Conservation (phyloP, 106 monocot genomes). For the Dactylorhiza incarnata region DNA sequence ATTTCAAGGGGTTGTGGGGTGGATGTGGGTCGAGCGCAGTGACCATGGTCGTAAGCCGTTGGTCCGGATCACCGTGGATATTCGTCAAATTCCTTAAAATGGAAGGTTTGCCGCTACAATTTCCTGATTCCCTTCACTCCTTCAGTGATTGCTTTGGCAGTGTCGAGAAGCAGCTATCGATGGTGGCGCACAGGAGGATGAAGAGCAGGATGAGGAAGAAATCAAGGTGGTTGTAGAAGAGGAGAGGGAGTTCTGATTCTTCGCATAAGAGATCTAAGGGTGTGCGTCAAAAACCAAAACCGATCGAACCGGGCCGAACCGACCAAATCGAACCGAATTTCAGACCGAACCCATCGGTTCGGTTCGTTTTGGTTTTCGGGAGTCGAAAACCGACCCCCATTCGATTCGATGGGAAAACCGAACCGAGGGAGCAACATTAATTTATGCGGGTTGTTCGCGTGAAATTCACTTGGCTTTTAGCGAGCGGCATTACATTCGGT, state of each 20-base stretch:
- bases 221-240: conserved; percentile 23
- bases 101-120: conserved; percentile 23
- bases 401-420: too few species aligned
- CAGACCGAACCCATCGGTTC: too few species aligned
- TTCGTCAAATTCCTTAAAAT: conserved; percentile 34
- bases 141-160: conserved; percentile 50
- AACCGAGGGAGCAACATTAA: too few species aligned
- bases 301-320: too few species aligned
- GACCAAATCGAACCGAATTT: too few species aligned
- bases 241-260: not conserved
- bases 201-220: conserved; percentile 36
- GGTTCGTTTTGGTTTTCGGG: too few species aligned
- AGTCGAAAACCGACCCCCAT: too few species aligned
- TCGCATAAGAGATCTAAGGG: too few species aligned
- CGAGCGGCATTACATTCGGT: too few species aligned
- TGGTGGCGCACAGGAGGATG: conserved; percentile 26
- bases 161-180: conserved; percentile 47
- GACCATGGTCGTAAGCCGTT: conserved; percentile 47
- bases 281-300: too few species aligned
- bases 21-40: conserved; percentile 28
- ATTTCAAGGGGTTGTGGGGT: conserved; percentile 6
- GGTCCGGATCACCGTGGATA: conserved; percentile 53
- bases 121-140: conserved; percentile 45
- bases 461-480: too few species aligned
- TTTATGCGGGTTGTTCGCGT: too few species aligned